Conservation (phyloP, 768 basidiomycete genomes). For the Mrakia hoshinonis region DNA sequence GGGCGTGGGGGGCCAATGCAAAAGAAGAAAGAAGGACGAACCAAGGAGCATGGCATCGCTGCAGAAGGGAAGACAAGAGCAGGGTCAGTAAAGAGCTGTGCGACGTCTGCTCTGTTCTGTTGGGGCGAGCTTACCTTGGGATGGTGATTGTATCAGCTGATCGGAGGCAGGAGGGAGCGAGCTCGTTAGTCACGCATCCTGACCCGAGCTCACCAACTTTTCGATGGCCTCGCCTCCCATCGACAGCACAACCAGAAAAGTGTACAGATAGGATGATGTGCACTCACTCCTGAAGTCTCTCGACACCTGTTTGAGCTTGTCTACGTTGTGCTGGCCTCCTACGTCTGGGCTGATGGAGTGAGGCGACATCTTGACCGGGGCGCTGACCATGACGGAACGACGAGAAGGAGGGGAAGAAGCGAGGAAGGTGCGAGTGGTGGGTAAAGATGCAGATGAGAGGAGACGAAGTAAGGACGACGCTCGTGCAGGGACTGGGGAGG, state of each 20-base stretch:
- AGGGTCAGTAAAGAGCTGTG: background rate
- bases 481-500: no score
- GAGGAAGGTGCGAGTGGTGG: background rate
- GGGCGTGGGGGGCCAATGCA: background rate
- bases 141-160: constrained; percentile 41
- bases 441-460: background rate
- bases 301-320: constrained; percentile 33
- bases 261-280: background rate
- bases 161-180: no score
- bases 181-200: background rate
- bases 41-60: constrained; percentile 40
- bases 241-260: background rate
- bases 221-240: background rate
- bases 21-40: background rate
- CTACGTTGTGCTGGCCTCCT: constrained; percentile 39
- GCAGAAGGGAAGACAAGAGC: background rate
- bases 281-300: constrained; percentile 41
- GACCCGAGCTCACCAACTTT: background rate
- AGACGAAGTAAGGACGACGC: no score
- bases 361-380: background rate
- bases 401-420: background rate
- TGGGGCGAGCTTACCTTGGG: constrained; percentile 30
- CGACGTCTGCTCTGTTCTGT: no score
- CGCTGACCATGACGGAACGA: background rate
- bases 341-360: constrained; percentile 35